Conservation (phyloP, 192 early-diverging fungal species). For the Lobulomyces angularis region DNA sequence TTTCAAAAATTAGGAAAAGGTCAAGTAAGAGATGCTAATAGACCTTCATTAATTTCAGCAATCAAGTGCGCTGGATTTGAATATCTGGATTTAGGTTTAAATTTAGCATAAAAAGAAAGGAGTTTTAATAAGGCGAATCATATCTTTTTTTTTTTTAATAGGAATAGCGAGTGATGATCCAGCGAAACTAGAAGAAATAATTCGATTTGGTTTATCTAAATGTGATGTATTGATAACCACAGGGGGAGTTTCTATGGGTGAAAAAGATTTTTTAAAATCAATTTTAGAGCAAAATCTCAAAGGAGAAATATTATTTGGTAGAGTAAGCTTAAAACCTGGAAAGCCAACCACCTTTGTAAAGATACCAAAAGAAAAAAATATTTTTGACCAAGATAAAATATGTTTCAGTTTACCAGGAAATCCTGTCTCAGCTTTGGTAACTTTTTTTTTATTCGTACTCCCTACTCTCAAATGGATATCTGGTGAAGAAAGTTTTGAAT, state of each 20-base stretch:
- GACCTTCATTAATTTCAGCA: slow-evolving; percentile 59
- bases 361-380: slow-evolving; percentile 20
- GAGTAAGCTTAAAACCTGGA: slow-evolving; percentile 84
- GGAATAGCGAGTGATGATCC: slow-evolving; percentile 61
- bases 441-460: slow-evolving; percentile 79
- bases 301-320: slow-evolving; percentile 80
- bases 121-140: too few relatives aligned
- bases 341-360: slow-evolving; percentile 95
- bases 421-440: slow-evolving; percentile 81
- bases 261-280: slow-evolving; percentile 81
- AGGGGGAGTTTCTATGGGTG: slow-evolving; percentile 98
- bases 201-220: slow-evolving; percentile 30
- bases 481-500: slow-evolving; percentile 40
- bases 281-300: slow-evolving; percentile 63
- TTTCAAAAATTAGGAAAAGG: slow-evolving; percentile 28
- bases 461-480: slow-evolving; percentile 72
- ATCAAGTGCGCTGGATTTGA: slow-evolving; percentile 49
- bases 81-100: slow-evolving; percentile 58
- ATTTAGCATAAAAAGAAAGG: too few relatives aligned
- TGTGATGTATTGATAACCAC: slow-evolving; percentile 78
- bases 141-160: too few relatives aligned
- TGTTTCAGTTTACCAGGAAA: slow-evolving; percentile 90
- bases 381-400: slow-evolving; percentile 31
- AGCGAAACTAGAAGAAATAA: slow-evolving; percentile 31
- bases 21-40: slow-evolving; percentile 74